A percentile compares a stretch with the other conserved stretches of the same genome.
phyloP scores from a whole-genome alignment of 164 flowering plant genomes.

The Dillenia turbinata region DNA sequence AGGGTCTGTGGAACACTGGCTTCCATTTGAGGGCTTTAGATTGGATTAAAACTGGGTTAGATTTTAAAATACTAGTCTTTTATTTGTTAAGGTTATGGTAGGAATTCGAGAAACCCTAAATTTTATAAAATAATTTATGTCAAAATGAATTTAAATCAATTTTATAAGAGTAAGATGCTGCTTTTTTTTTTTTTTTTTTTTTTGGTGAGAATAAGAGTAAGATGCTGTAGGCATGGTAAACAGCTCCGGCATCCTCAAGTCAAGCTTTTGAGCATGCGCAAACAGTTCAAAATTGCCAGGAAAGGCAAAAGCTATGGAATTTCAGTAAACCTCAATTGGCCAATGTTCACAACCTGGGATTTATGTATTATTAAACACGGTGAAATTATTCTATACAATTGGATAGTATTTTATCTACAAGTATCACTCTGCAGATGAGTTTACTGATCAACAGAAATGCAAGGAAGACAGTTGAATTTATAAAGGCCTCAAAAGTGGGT shows the following conservation, averaged over 20 bases:
- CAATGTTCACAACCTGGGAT: background rate
- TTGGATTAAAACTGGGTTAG: constrained; percentile 8
- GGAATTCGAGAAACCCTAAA: no score
- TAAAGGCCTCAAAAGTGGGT: constrained; percentile 87
- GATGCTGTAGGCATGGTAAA: no score
- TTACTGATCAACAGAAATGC: constrained; percentile 3
- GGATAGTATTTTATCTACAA: background rate
- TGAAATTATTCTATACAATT: background rate
- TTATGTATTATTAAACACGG: background rate
- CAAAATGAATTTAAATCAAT: no score
- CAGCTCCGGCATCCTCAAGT: background rate
- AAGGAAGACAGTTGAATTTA: constrained; percentile 15
- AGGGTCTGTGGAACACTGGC: constrained; percentile 16
- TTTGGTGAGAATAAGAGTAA: no score
- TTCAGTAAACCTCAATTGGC: background rate
- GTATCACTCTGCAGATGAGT: background rate
- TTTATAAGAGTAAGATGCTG: no score
- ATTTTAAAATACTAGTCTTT: constrained; percentile 19
- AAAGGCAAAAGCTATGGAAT: background rate
- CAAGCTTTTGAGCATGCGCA: background rate
- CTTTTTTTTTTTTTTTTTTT: no score
- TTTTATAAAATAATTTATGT: no score
- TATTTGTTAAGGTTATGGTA: no score
- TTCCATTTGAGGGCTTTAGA: constrained; percentile 18
- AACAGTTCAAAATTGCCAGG: background rate